Conservation (phyloP, 148 eudicot genomes). For the Camellia sinensis region DNA sequence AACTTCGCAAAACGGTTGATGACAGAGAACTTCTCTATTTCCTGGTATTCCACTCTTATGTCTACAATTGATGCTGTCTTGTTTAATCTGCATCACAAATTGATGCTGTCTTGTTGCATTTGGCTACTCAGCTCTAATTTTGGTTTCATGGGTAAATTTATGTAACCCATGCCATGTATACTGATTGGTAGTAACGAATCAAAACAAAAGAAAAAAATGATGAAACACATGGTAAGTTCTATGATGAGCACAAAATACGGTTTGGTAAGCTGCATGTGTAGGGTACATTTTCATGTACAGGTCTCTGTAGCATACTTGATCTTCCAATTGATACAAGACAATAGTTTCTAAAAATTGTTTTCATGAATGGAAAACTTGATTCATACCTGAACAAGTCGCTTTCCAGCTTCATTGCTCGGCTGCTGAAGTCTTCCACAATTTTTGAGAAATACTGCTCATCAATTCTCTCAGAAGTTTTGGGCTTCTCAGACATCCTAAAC, state of each 20-base stretch:
- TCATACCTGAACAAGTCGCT: constrained; percentile 39
- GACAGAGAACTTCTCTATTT: constrained; percentile 48
- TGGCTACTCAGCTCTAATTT: neutral
- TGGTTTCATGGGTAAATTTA: neutral
- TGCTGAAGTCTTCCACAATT: constrained; percentile 37
- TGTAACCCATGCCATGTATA: neutral
- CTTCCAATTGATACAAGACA: neutral
- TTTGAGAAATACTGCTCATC: constrained; percentile 23
- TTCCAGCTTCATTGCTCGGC: constrained; percentile 40
- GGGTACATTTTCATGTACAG: neutral
- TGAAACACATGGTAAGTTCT: too few species aligned
- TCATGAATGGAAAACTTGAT: neutral
- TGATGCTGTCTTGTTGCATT: too few species aligned
- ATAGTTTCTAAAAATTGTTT: neutral
- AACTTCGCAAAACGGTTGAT: constrained; percentile 57
- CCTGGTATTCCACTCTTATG: constrained; percentile 35
- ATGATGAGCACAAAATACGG: too few species aligned
- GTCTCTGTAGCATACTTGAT: neutral
- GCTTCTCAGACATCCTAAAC: constrained; percentile 31
- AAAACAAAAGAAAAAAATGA: neutral
- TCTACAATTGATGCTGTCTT: constrained; percentile 35
- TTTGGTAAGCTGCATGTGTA: neutral
- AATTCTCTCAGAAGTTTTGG: constrained; percentile 20
- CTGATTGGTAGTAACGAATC: neutral
- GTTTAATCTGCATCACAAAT: constrained; percentile 39